Evolutionary conservation across 352 stramenopile species (phyloP).

Genomic region (Halophytophthora batemanensis): DNA sequence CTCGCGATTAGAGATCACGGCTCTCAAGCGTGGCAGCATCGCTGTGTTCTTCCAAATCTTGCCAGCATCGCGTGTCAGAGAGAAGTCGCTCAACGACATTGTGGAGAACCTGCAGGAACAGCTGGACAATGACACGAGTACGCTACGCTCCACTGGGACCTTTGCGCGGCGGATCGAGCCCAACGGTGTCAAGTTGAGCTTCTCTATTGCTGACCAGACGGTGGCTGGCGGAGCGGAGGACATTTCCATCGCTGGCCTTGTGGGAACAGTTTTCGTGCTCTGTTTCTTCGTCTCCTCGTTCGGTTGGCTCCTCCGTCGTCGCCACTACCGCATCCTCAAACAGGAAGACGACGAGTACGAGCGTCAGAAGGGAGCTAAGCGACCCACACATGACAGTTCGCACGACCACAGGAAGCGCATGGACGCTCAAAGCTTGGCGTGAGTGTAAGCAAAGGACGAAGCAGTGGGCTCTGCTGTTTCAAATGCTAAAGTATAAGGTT

Average conservation of each 20-base stretch:
- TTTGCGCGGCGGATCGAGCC: constrained; percentile 62
- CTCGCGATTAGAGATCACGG: constrained; percentile 52
- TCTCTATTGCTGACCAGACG: constrained; percentile 63
- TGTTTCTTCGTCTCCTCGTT: constrained; percentile 57
- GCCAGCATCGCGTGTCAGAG: constrained; percentile 48
- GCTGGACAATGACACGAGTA: constrained; percentile 50
- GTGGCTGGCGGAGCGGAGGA: constrained; percentile 57
- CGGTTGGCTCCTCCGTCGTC: constrained; percentile 53
- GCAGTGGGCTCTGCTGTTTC: neutral
- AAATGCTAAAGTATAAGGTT: too few species aligned
- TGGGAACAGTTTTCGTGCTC: constrained; percentile 59
- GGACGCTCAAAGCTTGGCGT: constrained; percentile 17
- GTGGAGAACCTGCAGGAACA: constrained; percentile 58
- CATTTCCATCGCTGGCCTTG: constrained; percentile 58
- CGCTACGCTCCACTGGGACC: constrained; percentile 59
- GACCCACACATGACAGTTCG: constrained; percentile 7
- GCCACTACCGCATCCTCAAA: constrained; percentile 46
- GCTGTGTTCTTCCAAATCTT: constrained; percentile 66
- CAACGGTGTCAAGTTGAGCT: constrained; percentile 60
- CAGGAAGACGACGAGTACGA: constrained; percentile 5
- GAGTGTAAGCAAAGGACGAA: neutral
- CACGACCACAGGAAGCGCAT: constrained; percentile 29
- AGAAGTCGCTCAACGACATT: constrained; percentile 66
- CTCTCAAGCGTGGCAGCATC: constrained; percentile 56
- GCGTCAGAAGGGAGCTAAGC: constrained; percentile 6